A percentile compares a stretch with the other conserved stretches of the same genome.
These are phyloP conservation scores for Podospora pseudoanserina DNA, from an alignment of 495 filamentous ascomycete species.

Conservation along the genomic window DNA sequence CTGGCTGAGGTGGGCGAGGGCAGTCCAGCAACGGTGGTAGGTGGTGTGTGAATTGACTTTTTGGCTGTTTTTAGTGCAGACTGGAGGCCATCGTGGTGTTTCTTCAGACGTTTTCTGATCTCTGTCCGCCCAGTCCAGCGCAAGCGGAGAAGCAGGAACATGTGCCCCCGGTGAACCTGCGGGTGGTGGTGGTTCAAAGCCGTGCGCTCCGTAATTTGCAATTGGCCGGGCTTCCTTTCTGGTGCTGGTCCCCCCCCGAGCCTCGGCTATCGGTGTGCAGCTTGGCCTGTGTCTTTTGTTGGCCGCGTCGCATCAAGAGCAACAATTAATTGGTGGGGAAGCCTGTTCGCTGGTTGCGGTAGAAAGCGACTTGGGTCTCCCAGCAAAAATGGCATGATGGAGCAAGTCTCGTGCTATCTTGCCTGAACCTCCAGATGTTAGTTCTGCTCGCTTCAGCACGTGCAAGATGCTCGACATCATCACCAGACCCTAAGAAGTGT, in stretches of 20 bases:
- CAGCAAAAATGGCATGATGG: background rate
- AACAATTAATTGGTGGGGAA: background rate
- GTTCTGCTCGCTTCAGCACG: background rate
- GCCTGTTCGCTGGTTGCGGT: background rate
- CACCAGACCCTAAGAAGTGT: background rate
- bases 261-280: slow-evolving; percentile 2
- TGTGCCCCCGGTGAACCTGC: background rate
- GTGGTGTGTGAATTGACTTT: background rate
- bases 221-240: background rate
- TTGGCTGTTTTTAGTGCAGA: background rate
- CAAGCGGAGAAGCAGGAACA: background rate
- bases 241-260: background rate
- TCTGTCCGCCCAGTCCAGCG: background rate
- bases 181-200: background rate
- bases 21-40: background rate
- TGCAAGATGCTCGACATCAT: background rate
- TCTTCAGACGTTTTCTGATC: background rate
- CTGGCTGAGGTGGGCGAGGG: background rate
- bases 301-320: background rate
- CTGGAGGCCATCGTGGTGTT: background rate
- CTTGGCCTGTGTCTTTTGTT: background rate
- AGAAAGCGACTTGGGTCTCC: background rate
- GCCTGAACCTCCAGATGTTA: background rate
- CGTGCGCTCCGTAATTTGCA: slow-evolving; percentile 1
- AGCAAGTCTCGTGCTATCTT: background rate